These are phyloP conservation scores for Phytopythium chamaehyphon DNA, from an alignment of 352 stramenopile species.

Conservation along the genomic window DNA sequence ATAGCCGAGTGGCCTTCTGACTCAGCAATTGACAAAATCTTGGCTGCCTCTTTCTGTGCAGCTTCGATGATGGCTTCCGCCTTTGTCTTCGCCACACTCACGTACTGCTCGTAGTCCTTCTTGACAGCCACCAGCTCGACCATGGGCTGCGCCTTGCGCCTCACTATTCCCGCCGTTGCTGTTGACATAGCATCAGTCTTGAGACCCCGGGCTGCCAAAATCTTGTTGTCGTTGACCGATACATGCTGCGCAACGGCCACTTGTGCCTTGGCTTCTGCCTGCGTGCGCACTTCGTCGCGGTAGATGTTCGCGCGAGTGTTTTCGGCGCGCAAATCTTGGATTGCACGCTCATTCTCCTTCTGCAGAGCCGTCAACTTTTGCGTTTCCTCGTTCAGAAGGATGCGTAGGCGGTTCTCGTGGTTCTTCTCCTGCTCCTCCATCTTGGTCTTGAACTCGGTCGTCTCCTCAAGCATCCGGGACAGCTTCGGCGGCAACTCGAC, in stretches of 20 bases:
- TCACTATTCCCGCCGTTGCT: slow-evolving; percentile 45
- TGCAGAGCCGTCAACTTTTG: slow-evolving; percentile 76
- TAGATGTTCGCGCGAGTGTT: slow-evolving; percentile 71
- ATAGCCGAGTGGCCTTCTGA: slow-evolving; percentile 52
- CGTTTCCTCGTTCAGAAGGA: slow-evolving; percentile 81
- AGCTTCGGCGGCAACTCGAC: slow-evolving; percentile 63
- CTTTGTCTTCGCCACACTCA: slow-evolving; percentile 58
- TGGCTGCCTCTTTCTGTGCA: slow-evolving; percentile 48
- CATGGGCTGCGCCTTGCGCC: slow-evolving; percentile 51
- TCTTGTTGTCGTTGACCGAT: slow-evolving; percentile 54
- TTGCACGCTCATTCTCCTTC: slow-evolving; percentile 73
- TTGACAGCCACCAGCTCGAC: slow-evolving; percentile 57
- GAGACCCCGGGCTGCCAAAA: slow-evolving; percentile 60
- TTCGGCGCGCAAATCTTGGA: slow-evolving; percentile 68
- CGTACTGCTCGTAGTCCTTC: slow-evolving; percentile 63
- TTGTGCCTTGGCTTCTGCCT: slow-evolving; percentile 67
- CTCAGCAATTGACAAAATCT: slow-evolving; percentile 50
- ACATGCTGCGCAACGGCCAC: slow-evolving; percentile 66
- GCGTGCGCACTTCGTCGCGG: slow-evolving; percentile 72
- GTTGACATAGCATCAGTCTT: slow-evolving; percentile 63
- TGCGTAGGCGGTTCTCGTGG: slow-evolving; percentile 82
- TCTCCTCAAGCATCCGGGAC: slow-evolving; percentile 70
- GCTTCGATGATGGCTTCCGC: slow-evolving; percentile 64
- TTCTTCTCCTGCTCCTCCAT: slow-evolving; percentile 90
- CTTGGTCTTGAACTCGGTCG: slow-evolving; percentile 81